A percentile compares a stretch with the other conserved stretches of the same genome.
Conservation (phyloP, 2,329 filamentous ascomycete species). For the Aspergillus eucalypticola region DNA sequence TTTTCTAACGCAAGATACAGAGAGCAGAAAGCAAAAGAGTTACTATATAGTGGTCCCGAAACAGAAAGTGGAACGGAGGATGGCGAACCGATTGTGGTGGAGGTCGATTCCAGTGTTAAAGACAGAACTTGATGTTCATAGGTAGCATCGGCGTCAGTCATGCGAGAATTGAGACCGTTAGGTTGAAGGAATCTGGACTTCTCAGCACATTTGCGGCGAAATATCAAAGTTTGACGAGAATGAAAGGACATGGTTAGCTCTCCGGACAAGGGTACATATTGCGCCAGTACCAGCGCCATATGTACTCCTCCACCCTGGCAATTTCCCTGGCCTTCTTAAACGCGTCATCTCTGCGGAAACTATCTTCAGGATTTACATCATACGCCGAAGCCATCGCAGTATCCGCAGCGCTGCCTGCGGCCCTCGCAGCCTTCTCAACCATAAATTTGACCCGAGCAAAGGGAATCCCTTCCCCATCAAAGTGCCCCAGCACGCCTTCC, state of each 20-base stretch:
- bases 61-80: not conserved
- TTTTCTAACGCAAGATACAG: not conserved
- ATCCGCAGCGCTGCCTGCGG: not conserved
- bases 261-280: not conserved
- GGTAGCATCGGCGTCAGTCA: no score
- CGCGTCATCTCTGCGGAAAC: no score
- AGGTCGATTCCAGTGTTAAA: not conserved
- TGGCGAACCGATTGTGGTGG: constrained; percentile 1
- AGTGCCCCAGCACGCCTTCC: not conserved
- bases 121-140: no score
- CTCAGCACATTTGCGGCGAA: no score
- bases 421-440: not conserved
- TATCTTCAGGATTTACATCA: no score
- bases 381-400: no score
- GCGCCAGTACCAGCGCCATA: not conserved
- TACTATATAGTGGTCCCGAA: not conserved
- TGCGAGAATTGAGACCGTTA: no score
- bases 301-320: not conserved
- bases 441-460: not conserved
- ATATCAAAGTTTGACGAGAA: no score
- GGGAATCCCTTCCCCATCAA: not conserved
- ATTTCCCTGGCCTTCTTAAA: accelerated
- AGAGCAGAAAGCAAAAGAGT: not conserved
- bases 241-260: not conserved
- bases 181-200: no score